phyloP scores from a whole-genome alignment of 805 yeast genomes.

The Starmerella kuoi region DNA sequence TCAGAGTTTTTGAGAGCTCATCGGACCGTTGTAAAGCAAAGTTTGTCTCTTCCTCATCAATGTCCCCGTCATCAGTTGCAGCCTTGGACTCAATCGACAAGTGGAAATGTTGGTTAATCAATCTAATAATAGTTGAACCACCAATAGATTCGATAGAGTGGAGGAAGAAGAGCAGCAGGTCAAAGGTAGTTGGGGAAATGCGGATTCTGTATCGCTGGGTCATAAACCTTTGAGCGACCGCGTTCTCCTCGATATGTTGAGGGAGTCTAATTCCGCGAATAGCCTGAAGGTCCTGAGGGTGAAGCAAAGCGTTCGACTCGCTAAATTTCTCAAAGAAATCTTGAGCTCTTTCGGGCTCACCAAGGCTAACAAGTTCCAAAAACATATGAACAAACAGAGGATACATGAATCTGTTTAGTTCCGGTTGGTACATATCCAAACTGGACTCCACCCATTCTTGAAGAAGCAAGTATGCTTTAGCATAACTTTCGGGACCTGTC shows the following conservation, averaged over 20 bases:
- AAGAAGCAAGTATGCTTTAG: conserved; percentile 68
- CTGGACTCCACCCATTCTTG: conserved; percentile 86
- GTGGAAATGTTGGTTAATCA: conserved; percentile 72
- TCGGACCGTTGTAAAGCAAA: conserved; percentile 14
- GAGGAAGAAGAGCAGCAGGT: conserved; percentile 67
- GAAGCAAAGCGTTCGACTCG: conserved; percentile 59
- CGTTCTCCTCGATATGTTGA: conserved; percentile 74
- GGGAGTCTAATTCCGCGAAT: conserved; percentile 63
- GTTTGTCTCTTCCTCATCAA: conserved; percentile 17
- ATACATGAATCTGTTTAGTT: conserved; percentile 66
- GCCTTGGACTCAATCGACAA: conserved; percentile 19
- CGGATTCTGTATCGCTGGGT: conserved; percentile 60
- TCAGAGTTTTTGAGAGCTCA: conserved; percentile 34
- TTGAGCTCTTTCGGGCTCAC: conserved; percentile 46
- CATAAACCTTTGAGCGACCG: conserved; percentile 62
- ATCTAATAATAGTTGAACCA: conserved; percentile 73
- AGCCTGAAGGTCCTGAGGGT: conserved; percentile 62
- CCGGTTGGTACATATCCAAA: conserved; percentile 79
- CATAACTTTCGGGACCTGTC: conserved; percentile 52
- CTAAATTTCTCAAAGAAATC: conserved; percentile 63
- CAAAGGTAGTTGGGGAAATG: conserved; percentile 74
- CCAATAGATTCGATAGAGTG: conserved; percentile 90
- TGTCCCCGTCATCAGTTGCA: conserved; percentile 10
- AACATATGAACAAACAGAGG: conserved; percentile 90
- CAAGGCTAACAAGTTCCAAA: conserved; percentile 61